These are phyloP conservation scores for Rhodotorula mucilaginosa DNA, from an alignment of 1,284 basidiomycete genomes.

Conservation along the genomic window DNA sequence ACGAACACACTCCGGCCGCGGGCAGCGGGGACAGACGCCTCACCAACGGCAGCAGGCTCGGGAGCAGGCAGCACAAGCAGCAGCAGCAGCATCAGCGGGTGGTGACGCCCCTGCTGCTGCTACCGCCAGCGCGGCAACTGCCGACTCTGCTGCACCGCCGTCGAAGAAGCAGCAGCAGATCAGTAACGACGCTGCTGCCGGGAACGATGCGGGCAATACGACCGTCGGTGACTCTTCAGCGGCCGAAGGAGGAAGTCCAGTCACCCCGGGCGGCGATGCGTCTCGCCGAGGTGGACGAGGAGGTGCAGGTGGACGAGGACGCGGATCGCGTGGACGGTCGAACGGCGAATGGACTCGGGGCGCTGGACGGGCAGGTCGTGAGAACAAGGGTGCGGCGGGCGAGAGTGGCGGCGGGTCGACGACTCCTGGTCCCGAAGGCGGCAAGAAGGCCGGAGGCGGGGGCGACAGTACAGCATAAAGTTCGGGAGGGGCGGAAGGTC, in stretches of 20 bases:
- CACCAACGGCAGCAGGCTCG: slow-evolving; percentile 1
- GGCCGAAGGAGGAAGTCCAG: neutral
- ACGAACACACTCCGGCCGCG: neutral
- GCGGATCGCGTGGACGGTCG: slow-evolving; percentile 2
- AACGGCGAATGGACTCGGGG: slow-evolving; percentile 19
- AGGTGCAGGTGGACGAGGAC: slow-evolving; percentile 10
- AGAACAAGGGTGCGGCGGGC: slow-evolving; percentile 1
- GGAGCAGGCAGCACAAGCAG: neutral
- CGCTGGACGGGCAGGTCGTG: neutral
- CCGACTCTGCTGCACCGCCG: neutral
- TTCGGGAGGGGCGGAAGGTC: neutral
- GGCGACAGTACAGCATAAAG: neutral
- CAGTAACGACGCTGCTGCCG: neutral
- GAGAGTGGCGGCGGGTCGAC: neutral
- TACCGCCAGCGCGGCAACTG: neutral
- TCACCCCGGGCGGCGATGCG: slow-evolving; percentile 2
- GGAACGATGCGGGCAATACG: neutral
- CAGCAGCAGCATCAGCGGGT: neutral
- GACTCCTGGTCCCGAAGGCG: slow-evolving; percentile 2
- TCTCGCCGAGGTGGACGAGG: neutral
- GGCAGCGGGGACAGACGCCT: neutral
- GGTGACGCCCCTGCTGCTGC: neutral
- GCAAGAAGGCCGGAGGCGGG: slow-evolving; percentile 2
- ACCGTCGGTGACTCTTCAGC: neutral
- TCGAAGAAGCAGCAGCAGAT: neutral